Evolutionary conservation across 148 eudicot species (phyloP), one percentile per base, ranked within the genome.

Genomic region (Salicornia ramosissima): DNA sequence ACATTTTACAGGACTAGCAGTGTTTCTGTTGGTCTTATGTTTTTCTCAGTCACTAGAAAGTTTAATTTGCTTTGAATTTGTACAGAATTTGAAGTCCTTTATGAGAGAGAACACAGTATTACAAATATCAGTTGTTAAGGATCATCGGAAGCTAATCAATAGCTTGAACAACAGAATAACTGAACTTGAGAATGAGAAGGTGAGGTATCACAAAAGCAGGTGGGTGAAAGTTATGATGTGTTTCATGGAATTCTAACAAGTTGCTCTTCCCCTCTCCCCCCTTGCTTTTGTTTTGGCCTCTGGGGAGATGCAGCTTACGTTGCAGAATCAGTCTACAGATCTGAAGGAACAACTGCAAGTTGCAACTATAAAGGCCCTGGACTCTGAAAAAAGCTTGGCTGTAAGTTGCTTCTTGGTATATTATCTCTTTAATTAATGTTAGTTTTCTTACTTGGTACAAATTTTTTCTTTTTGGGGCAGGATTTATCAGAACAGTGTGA

Each of bases 101-200:
- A 69, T 76, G 79, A 39, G 73, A 54, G 72, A 86, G 63, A 79
- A 64, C 73, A 78, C 80, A 12, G 34, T 53, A 57, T 76, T 84
- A 70, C 29, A 87, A 33, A 81, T 78, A 59, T 79, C 82, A 43
- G 59, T 84, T 50, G 71, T 77, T 56, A 71, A 69, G 60, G 80
- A 75, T 63, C 73, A 86, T 42, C 78, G 76, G 46, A 77, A 69
- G 76, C 58, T 84, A 69, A 70, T 77, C 36, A 67, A 54, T 64
- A 71, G 52, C 71, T 76, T 84, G 77, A 76, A 69, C 79, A 68
- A 59, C 50, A 88, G 81, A 71, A 64, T 91, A 60, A 57, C 29
- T 55, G 88, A 80, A 74, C 85, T 87, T 60, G 86, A 87, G 80
- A 73, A 76, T 75, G 99, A 87, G 72, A 94, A 94, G 92, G 98